Percentiles rank a stretch among this genome's conserved stretches.
Evolutionary conservation across 768 basidiomycete genomes (phyloP).

Genomic region (Omphalotus guepiniiformis): DNA sequence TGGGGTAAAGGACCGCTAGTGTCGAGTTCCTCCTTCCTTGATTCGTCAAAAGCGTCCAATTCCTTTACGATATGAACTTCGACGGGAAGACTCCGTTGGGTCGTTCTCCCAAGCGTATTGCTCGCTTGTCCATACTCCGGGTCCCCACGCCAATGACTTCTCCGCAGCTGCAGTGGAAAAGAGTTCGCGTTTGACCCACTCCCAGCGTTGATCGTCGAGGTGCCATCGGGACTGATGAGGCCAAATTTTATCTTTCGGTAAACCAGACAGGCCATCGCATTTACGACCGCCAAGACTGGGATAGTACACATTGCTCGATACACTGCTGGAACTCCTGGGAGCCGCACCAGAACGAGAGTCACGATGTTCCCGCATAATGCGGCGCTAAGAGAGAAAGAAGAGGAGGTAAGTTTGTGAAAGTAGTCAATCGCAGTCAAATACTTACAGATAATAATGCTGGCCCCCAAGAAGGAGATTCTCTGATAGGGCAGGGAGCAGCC

Average conservation of each 20-base stretch:
- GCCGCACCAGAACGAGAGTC: neutral
- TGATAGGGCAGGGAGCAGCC: slow-evolving; percentile 22
- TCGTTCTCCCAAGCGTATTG: no score
- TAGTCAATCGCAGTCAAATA: slow-evolving; percentile 2
- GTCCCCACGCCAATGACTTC: no score
- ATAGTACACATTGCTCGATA: slow-evolving; percentile 17
- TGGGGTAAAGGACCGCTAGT: no score
- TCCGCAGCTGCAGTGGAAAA: no score
- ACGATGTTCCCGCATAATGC: neutral
- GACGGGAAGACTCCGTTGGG: no score
- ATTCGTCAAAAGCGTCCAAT: no score
- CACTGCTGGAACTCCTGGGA: slow-evolving; percentile 2
- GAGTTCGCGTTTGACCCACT: no score
- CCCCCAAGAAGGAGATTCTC: slow-evolving; percentile 24
- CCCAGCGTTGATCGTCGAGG: neutral
- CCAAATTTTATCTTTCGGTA: slow-evolving; percentile 17
- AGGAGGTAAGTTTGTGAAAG: neutral
- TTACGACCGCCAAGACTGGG: slow-evolving; percentile 16
- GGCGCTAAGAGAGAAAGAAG: neutral
- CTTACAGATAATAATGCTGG: slow-evolving; percentile 30
- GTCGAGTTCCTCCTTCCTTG: no score
- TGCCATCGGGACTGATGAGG: slow-evolving; percentile 3
- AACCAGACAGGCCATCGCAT: slow-evolving; percentile 20
- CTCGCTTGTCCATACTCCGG: no score
- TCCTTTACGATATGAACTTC: no score